A percentile compares a stretch with the other conserved stretches of the same genome.
Evolutionary conservation across 2,329 filamentous ascomycete genomes (phyloP).

Genomic region (Cercospora zeae-maydis): DNA sequence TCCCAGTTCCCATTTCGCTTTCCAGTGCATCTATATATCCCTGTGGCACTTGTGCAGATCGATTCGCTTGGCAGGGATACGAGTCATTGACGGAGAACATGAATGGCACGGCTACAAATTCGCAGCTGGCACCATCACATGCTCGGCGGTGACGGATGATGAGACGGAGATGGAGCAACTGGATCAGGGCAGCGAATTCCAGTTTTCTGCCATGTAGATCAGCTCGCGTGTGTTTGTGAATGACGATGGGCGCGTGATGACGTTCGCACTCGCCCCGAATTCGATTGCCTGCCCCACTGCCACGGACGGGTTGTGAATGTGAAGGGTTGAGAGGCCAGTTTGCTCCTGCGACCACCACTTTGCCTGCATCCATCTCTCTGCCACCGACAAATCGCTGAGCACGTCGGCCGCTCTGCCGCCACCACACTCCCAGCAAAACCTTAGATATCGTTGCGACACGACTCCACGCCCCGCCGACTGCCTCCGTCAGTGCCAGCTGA

Average conservation of each 20-base stretch:
- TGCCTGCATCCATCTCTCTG: neutral
- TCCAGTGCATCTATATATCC: neutral
- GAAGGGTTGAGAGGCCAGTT: neutral
- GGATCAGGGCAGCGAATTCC: neutral
- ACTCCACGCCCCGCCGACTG: conserved; percentile 1
- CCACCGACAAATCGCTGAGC: neutral
- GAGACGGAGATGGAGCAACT: neutral
- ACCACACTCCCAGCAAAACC: neutral
- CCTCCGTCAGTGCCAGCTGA: neutral
- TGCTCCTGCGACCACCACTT: neutral
- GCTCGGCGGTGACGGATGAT: neutral
- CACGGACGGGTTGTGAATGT: neutral
- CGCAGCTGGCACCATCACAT: conserved; percentile 1
- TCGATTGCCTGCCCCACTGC: neutral
- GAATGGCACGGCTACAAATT: neutral
- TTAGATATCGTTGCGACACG: neutral
- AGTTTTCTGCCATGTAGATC: neutral
- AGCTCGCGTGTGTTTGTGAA: conserved; percentile 2
- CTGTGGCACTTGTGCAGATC: neutral
- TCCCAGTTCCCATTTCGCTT: too few relatives aligned
- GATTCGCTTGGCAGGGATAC: neutral
- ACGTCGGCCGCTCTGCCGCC: too few relatives aligned
- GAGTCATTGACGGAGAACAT: neutral
- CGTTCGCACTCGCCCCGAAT: conserved; percentile 5
- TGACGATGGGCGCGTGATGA: conserved; percentile 6